Evolutionary conservation across 2,329 filamentous ascomycete genomes (phyloP), one percentile per base, ranked within the genome.

Genomic region (Drechslerella dactyloides): DNA sequence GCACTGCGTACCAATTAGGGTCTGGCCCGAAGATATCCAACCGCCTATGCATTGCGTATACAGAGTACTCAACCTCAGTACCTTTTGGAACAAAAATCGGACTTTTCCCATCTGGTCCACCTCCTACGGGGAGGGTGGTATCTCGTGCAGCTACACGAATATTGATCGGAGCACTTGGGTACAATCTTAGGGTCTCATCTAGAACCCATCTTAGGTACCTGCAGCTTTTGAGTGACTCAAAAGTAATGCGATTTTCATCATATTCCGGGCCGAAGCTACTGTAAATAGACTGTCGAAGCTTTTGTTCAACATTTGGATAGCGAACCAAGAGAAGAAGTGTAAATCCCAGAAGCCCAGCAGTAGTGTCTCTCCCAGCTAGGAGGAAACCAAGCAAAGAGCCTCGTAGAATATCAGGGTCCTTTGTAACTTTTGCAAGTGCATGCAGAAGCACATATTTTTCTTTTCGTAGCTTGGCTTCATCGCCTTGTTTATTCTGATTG

Each of bases 311-410:
- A 1, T 85, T 81, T 0, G 91, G 91, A 74, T 90, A 84, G 15
- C 87, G 86, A 40, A 88, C 85, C 1, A 97, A 84, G 79, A 96
- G 91, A 79, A 94, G 96, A 69, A 96, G 83, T 37, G 86, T 83
- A 89, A 91, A 96, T 0, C 87, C 89, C 0, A 97, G 83, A 0
- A 90, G 91, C 13, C 84, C 86, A 27, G 92, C 92, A 0, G 93
- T 97, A 15, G 93, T 96, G 79, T 97, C 93, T 61, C 90, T 85
- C 11, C 91, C 92, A 1, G 93, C 93, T 15, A 97, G 85, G 1
- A 97, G 85, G 10, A 96, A 85, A 50, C 89, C 88, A 15, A 94
- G 85, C 53, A 96, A 83, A 79, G 97, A 92, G 80, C 96, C 92
- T 33, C 91, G 90, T 13, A 97, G 84, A 2, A 91, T 85, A 60